A percentile compares a stretch with the other conserved stretches of the same genome.
phyloP scores from a whole-genome alignment of 306 rosid genomes.

The Cucumis hystrix region DNA sequence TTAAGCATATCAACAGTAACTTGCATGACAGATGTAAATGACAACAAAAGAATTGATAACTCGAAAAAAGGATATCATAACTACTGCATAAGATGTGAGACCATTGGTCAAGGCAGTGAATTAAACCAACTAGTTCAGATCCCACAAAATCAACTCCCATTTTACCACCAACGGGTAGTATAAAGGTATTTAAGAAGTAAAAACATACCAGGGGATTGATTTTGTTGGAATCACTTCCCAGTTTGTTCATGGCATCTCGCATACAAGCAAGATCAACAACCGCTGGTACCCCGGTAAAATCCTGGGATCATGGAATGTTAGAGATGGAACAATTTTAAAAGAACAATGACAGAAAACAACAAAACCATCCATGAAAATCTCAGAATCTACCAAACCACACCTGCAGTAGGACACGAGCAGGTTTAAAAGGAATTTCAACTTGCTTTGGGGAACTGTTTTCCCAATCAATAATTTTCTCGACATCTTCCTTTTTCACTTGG shows the following conservation, averaged over 20 bases:
- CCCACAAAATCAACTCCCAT: not conserved
- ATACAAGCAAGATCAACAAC: slow-evolving; percentile 91
- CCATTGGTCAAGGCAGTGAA: not conserved
- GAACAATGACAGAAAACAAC: not conserved
- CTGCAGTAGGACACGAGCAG: slow-evolving; percentile 93
- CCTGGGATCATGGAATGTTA: slow-evolving; percentile 29
- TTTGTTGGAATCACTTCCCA: slow-evolving; percentile 81
- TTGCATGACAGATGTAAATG: not conserved
- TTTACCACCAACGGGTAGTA: not conserved
- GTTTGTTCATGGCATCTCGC: slow-evolving; percentile 96
- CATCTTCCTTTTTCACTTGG: slow-evolving; percentile 84
- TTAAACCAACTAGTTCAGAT: not conserved
- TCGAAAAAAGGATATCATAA: not conserved
- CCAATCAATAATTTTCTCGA: slow-evolving; percentile 87
- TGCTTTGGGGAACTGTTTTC: slow-evolving; percentile 55
- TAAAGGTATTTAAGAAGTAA: not conserved
- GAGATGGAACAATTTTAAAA: slow-evolving; percentile 1
- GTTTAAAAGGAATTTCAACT: slow-evolving; percentile 91
- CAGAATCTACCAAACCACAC: slow-evolving; percentile 21
- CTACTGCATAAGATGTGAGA: not conserved
- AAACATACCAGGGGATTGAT: slow-evolving; percentile 75
- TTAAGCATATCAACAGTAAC: not conserved
- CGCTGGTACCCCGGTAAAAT: slow-evolving; percentile 89
- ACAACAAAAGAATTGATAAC: not conserved
- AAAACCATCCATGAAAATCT: not conserved